Evolutionary conservation across 2,329 filamentous ascomycete species (phyloP).

Genomic region (Huntiella omanensis): DNA sequence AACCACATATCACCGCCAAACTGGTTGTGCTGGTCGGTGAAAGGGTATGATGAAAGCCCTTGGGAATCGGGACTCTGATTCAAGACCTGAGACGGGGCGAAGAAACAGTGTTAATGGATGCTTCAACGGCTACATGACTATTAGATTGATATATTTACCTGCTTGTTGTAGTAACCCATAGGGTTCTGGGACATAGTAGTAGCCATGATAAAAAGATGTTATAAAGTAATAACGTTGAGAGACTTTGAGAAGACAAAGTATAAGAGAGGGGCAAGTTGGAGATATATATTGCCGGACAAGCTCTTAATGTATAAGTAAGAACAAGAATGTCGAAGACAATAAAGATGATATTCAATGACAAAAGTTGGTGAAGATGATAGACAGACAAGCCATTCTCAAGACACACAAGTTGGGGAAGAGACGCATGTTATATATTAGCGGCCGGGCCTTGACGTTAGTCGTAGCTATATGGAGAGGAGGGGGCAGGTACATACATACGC

Average conservation of each 20-base stretch:
- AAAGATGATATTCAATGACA: constrained; percentile 1
- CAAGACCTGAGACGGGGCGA: background rate
- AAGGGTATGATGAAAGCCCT: constrained; percentile 5
- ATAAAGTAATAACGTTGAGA: too few species aligned
- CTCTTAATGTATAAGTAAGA: background rate
- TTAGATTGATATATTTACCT: constrained; percentile 1
- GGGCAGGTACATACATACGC: background rate
- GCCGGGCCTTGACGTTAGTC: background rate
- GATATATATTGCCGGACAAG: background rate
- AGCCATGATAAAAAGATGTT: constrained; percentile 2
- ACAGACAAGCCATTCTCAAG: background rate
- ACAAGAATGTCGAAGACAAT: constrained; percentile 1
- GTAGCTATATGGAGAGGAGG: background rate
- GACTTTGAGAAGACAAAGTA: background rate
- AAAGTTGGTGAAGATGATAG: background rate
- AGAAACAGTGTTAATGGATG: background rate
- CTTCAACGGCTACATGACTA: background rate
- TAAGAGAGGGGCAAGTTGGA: background rate
- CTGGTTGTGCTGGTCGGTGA: constrained; percentile 3
- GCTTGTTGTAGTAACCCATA: constrained; percentile 10
- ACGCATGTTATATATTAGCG: constrained; percentile 1
- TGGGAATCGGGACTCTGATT: constrained; percentile 1
- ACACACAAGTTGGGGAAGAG: background rate
- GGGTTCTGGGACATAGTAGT: constrained; percentile 9
- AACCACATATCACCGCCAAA: constrained; percentile 7